Base-by-base conservation (phyloP, 2,329 filamentous ascomycete genomes). In the Colletotrichum sansevieriae region DNA sequence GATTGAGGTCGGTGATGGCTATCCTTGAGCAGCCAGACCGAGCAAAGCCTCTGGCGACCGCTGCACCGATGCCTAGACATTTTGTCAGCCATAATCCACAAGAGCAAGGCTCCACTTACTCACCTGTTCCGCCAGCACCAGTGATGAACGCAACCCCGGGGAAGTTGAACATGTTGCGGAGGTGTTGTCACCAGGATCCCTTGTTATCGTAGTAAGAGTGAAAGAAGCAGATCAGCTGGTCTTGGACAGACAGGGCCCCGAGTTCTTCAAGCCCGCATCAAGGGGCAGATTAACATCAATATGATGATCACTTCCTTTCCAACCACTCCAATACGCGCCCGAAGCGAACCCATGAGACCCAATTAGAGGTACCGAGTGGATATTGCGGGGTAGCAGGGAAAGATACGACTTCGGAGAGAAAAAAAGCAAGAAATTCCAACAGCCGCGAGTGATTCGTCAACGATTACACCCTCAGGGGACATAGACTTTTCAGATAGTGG, bases 1-100 rank as follows among this genome's bases (percentile, higher is more conserved):
- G 73, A 68, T 85, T 82, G 63, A 87, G 76, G 71, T 89, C 87
- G 12, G 85, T 87, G 57, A 89, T 84, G 52, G 83, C 84, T 12
- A 89, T 79, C n/a, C 77, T 78, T 0, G 80, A 75, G 73, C 85
- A 87, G 12, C 86, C 86, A 0, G 82, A 82, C 2, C 74, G 76
- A 1, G 81, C 85, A 72, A 89, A 87, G 0, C 81, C 84, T 65
- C 76, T 82, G 10, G 83, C 83, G 2, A 86, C 82, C 1, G 86
- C 85, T 2, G 83, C 83, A 3, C 87, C 87, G 68, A 89, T 89
- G 37, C 87, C 87, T 87, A 11, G 3, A 6, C 3, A 29, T 11
- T 37, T 29, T 7, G 46, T 61, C 12, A 51, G 46, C n/a, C 43
- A 15, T 9, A 6, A 39, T 10, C 11, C 18, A 12, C 15, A n/a